These are phyloP conservation scores for Curvularia lunata DNA, from an alignment of 2,329 filamentous ascomycete genomes.

Conservation along the genomic window DNA sequence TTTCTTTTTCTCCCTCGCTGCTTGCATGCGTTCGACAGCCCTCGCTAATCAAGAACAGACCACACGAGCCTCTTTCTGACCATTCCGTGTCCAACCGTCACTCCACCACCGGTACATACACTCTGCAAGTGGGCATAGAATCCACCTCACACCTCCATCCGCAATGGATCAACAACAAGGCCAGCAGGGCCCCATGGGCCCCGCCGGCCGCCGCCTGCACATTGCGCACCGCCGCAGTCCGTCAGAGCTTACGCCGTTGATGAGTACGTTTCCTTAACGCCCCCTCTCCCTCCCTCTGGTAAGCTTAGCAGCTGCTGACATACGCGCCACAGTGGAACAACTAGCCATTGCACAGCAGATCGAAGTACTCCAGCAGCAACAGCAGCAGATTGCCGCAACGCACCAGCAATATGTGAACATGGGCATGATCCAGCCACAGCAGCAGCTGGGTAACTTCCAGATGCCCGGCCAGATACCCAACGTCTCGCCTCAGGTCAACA, in stretches of 20 bases:
- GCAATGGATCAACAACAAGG: constrained; percentile 59
- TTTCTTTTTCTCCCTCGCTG: background rate
- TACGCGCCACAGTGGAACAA: constrained; percentile 77
- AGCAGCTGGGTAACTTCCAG: constrained; percentile 67
- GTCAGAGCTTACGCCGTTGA: constrained; percentile 94
- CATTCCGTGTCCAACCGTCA: constrained; percentile 34
- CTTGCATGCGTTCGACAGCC: background rate
- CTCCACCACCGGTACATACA: constrained; percentile 32
- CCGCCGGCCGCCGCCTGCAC: constrained; percentile 87
- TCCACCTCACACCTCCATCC: constrained; percentile 30
- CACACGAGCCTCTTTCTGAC: constrained; percentile 28
- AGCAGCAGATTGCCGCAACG: constrained; percentile 94
- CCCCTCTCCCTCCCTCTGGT: background rate
- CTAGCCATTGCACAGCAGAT: constrained; percentile 98
- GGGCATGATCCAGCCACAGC: constrained; percentile 89
- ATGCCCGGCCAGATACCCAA: constrained; percentile 78
- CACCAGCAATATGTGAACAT: constrained; percentile 98
- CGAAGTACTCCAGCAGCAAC: constrained; percentile 94
- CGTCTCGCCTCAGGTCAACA: constrained; percentile 74
- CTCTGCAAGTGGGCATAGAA: constrained; percentile 33
- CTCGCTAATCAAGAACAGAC: constrained; percentile 38
- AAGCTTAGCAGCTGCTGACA: constrained; percentile 31
- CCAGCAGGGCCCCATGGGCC: constrained; percentile 66
- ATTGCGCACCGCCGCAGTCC: constrained; percentile 97
- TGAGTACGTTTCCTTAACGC: constrained; percentile 75